Percentiles rank a stretch among this genome's conserved stretches.
phyloP scores from a whole-genome alignment of 441 rosid genomes.

The Gossypium gossypioides region DNA sequence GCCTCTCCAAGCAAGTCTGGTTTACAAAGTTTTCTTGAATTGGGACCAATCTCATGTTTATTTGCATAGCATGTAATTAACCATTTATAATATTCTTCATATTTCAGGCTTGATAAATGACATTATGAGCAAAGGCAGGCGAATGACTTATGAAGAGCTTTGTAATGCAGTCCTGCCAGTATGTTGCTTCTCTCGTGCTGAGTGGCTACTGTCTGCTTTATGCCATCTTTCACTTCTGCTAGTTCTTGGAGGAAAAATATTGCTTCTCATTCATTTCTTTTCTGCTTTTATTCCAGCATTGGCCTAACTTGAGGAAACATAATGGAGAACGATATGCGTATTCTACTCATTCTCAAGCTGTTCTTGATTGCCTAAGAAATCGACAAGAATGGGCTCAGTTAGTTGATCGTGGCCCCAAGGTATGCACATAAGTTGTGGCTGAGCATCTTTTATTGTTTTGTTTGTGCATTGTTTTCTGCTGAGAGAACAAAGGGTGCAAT shows the following conservation, averaged over 20 bases:
- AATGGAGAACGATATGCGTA: constrained; percentile 97
- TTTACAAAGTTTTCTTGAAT: not conserved
- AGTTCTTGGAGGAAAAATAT: not conserved
- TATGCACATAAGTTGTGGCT: constrained; percentile 14
- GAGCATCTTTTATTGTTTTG: not conserved
- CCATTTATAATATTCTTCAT: constrained; percentile 3
- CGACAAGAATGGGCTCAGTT: constrained; percentile 94
- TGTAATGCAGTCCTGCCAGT: constrained; percentile 92
- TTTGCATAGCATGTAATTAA: not conserved
- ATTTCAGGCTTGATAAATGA: constrained; percentile 66
- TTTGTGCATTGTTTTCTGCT: not conserved
- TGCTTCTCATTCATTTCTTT: constrained; percentile 4
- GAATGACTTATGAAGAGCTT: constrained; percentile 89
- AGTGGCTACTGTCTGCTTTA: not conserved
- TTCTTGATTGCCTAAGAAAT: constrained; percentile 91
- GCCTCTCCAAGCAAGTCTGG: not conserved
- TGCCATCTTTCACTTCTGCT: constrained; percentile 1
- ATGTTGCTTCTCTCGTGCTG: constrained; percentile 17
- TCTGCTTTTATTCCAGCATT: constrained; percentile 51
- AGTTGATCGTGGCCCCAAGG: constrained; percentile 95
- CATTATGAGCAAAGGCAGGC: constrained; percentile 86
- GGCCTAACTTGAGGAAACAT: constrained; percentile 94
- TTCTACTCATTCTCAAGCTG: constrained; percentile 95
- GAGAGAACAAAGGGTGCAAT: not conserved
- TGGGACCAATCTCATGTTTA: not conserved